phyloP scores from a whole-genome alignment of 768 basidiomycete species.

The Fomitopsis pulvina region DNA sequence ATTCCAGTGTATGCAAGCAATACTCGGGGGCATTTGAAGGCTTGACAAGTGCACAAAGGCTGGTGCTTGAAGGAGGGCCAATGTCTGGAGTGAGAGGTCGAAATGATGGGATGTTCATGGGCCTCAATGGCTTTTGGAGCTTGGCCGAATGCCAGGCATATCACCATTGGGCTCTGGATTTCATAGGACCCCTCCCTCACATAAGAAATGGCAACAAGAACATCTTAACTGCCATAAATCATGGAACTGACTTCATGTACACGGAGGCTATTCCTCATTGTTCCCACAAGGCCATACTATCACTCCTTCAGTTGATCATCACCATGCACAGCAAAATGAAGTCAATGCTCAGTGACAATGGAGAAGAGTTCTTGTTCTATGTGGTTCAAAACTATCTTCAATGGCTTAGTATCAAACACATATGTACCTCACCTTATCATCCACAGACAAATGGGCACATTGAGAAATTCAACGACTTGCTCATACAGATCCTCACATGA shows the following conservation, averaged over 20 bases:
- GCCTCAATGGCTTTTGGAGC: too few relatives aligned
- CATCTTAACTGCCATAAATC: constrained; percentile 15
- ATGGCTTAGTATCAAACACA: constrained; percentile 11
- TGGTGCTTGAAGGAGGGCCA: too few relatives aligned
- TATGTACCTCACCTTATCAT: constrained; percentile 15
- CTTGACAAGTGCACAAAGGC: too few relatives aligned
- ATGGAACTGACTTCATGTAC: constrained; percentile 1
- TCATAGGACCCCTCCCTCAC: constrained; percentile 14
- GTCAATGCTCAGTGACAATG: constrained; percentile 16
- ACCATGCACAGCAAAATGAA: constrained; percentile 10
- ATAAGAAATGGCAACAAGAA: constrained; percentile 14
- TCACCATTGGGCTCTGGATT: constrained; percentile 18
- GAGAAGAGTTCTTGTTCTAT: constrained; percentile 19
- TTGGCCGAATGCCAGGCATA: too few relatives aligned
- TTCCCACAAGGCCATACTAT: neutral
- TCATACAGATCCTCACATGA: constrained; percentile 11
- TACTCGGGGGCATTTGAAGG: too few relatives aligned
- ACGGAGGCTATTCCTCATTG: constrained; percentile 7
- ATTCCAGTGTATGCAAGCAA: too few relatives aligned
- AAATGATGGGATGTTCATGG: too few relatives aligned
- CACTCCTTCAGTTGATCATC: constrained; percentile 9
- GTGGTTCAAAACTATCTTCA: constrained; percentile 2
- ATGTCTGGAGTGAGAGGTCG: too few relatives aligned
- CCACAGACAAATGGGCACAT: constrained; percentile 3
- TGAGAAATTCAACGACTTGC: constrained; percentile 3